Evolutionary conservation across 2,329 filamentous ascomycete genomes (phyloP).

Genomic region (Botrytis paeoniae): DNA sequence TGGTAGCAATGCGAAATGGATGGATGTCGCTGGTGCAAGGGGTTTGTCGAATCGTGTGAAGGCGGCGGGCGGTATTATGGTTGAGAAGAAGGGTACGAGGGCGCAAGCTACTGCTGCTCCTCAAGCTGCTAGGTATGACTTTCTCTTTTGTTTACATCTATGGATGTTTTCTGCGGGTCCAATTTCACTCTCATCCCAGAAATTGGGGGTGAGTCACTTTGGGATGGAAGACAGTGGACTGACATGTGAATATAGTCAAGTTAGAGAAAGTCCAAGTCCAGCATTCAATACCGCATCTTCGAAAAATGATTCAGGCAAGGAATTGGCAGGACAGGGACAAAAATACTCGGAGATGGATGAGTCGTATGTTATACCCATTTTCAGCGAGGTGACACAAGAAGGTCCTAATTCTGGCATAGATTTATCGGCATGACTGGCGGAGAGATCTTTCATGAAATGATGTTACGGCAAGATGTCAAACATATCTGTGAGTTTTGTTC

Average conservation of each 20-base stretch:
- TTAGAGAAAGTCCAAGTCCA: slow-evolving; percentile 60
- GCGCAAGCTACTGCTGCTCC: slow-evolving; percentile 47
- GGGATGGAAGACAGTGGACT: not conserved
- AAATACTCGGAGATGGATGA: slow-evolving; percentile 69
- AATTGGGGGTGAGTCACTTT: not conserved
- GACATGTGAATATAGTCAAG: slow-evolving; percentile 42
- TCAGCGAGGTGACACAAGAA: slow-evolving; percentile 17
- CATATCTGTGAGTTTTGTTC: slow-evolving; percentile 73
- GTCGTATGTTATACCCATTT: slow-evolving; percentile 57
- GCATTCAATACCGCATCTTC: slow-evolving; percentile 51
- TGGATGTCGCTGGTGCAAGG: slow-evolving; percentile 9
- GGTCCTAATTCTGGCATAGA: slow-evolving; percentile 41
- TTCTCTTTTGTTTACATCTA: slow-evolving; percentile 19
- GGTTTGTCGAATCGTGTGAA: slow-evolving; percentile 38
- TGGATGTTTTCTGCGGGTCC: not conserved
- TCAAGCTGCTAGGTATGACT: slow-evolving; percentile 29
- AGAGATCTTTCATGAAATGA: slow-evolving; percentile 99
- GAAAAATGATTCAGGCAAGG: slow-evolving; percentile 48
- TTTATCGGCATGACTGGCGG: slow-evolving; percentile 95
- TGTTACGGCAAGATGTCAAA: slow-evolving; percentile 88
- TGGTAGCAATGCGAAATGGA: slow-evolving; percentile 32
- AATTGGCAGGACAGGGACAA: slow-evolving; percentile 51
- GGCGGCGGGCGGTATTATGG: slow-evolving; percentile 39
- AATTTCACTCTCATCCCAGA: not conserved
- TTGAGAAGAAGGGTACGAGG: slow-evolving; percentile 35